Base-by-base conservation (phyloP, 805 yeast species). In the Candida boidinii region DNA sequence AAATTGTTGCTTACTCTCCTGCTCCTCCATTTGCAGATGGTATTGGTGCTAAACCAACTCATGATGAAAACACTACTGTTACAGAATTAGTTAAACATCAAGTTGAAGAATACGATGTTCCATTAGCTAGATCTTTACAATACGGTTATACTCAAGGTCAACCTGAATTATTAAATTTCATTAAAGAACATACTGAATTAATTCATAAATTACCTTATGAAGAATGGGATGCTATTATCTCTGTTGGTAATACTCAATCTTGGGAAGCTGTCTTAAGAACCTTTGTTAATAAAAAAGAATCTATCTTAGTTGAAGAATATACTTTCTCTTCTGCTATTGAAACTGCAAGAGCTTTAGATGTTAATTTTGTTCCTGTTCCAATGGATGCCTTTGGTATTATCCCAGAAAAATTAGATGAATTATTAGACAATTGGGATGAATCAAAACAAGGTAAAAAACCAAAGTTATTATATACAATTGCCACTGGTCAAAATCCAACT, bases 401-500 rank as follows among this genome's bases (percentile, higher is more conserved):
- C 29, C 81, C 84, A 1, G 72, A 64, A 11, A 65, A 66, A 21
- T 60, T 85, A 38, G 78, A 63, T 5, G 62, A 63, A 28, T 42
- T 68, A 27, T 66, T 85, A 45, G 66, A 62, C 28, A 66, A 68
- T 43, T 86, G 92, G 92, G 70, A 67, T 33, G 33, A 46, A 26
- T 46, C 58, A 18, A 65, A 58, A 24, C n/a, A n/a, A n/a, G 30
- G 36, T 19, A 71, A 73, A 38, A 76, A 76, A 58, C 97, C 97
- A 44, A 86, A 81, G 58, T 64, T 90, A 39, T 66, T 90, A 46
- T 92, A 92, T 73, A 78, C 92, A 26, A 85, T 90, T 48, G 80
- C 92, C 44, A 92, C 97, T 7, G 98, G 98, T 41, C 97, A 92
- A 66, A 90, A 90, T 70, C 98, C 98, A 42, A 88, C 96, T 14